Conservation (phyloP, 176 grass and related monocot species). For the Hordeum marinum region DNA sequence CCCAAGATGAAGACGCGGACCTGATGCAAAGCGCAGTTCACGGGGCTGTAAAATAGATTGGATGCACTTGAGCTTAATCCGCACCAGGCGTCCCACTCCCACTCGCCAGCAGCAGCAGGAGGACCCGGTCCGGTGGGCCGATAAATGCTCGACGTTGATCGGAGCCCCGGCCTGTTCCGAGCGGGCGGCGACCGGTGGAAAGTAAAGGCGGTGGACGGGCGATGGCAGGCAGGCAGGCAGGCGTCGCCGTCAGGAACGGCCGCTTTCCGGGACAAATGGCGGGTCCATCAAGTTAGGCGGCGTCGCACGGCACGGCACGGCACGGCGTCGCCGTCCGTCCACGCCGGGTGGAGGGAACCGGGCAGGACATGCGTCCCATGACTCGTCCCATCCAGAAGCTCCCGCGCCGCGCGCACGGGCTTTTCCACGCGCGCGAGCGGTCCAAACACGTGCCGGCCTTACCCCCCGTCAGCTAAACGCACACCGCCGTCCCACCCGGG, state of each 20-base stretch:
- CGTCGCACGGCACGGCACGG: conserved; percentile 23
- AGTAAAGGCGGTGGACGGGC: conserved; percentile 8
- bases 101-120: no score
- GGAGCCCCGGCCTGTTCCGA: conserved; percentile 12
- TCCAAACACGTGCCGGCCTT: conserved; percentile 22
- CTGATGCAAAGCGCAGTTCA: background rate
- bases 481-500: background rate
- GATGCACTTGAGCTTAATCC: background rate
- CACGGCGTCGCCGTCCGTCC: background rate
- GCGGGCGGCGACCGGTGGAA: background rate
- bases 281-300: conserved; percentile 37
- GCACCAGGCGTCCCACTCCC: no score
- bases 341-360: conserved; percentile 6
- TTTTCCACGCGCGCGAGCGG: background rate
- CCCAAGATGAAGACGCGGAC: background rate
- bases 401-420: background rate
- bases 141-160: conserved; percentile 33
- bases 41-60: background rate
- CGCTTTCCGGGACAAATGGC: conserved; percentile 48
- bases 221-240: background rate
- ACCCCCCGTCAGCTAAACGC: background rate
- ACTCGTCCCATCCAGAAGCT: conserved; percentile 26
- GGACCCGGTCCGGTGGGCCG: background rate
- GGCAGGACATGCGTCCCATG: background rate
- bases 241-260: conserved; percentile 17